Percentiles rank a stretch among this genome's conserved stretches.
These are phyloP conservation scores for Diutina rugosa DNA, from an alignment of 1,139 yeast species.

Conservation along the genomic window DNA sequence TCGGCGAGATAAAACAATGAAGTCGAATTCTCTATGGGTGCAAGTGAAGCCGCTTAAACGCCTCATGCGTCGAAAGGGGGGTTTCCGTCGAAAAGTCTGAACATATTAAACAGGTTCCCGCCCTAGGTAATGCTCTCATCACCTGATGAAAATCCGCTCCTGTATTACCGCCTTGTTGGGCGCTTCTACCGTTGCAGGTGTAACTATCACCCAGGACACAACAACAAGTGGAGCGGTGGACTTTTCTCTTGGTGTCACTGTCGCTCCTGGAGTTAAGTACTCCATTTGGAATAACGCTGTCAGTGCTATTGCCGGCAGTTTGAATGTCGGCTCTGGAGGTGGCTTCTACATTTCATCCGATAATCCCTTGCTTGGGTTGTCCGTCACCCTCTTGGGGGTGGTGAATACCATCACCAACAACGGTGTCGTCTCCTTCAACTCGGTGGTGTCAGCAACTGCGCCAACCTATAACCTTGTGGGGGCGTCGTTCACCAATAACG, in stretches of 20 bases:
- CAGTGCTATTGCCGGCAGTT: neutral
- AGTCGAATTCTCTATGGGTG: neutral
- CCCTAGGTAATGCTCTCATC: neutral
- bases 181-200: neutral
- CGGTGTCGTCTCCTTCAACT: neutral
- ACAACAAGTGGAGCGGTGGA: neutral
- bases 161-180: neutral
- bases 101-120: neutral
- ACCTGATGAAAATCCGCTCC: neutral
- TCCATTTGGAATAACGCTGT: neutral
- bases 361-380: neutral
- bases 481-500: slow-evolving; percentile 1
- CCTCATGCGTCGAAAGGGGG: neutral
- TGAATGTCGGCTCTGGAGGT: neutral
- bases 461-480: neutral
- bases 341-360: neutral
- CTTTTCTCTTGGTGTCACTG: neutral
- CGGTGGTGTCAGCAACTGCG: neutral
- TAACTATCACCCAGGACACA: neutral
- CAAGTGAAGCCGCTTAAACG: neutral
- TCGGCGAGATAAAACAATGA: neutral
- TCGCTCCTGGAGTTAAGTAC: neutral
- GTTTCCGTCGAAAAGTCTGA: neutral
- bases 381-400: neutral
- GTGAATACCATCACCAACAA: neutral